phyloP scores from a whole-genome alignment of 2,329 filamentous ascomycete genomes.

The Tolypocladium endophyticum region DNA sequence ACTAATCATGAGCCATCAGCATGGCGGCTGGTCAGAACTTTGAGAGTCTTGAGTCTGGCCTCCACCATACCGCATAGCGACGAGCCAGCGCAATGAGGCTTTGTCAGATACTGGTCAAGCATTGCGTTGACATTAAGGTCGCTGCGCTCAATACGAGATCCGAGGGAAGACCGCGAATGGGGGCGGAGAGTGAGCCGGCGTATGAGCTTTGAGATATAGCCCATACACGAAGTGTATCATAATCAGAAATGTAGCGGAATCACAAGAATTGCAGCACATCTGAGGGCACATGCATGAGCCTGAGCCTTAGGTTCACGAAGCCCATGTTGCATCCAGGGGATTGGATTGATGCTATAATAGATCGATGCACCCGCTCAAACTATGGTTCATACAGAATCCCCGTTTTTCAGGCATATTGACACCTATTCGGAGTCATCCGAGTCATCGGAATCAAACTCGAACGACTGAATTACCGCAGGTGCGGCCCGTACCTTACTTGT shows the following conservation, averaged over 20 bases:
- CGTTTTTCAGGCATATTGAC: background rate
- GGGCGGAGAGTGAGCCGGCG: background rate
- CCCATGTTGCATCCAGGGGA: too few relatives aligned
- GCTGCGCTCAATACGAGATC: background rate
- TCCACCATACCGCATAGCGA: background rate
- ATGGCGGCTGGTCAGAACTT: background rate
- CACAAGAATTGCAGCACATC: too few relatives aligned
- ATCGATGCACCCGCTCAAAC: background rate
- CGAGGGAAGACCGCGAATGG: background rate
- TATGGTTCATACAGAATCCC: background rate
- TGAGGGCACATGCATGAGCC: too few relatives aligned
- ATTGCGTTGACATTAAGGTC: background rate
- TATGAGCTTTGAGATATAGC: too few relatives aligned
- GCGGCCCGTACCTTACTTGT: background rate
- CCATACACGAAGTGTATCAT: background rate
- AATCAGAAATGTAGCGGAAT: too few relatives aligned
- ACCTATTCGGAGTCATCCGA: background rate
- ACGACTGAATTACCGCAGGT: conserved; percentile 2
- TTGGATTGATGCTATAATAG: too few relatives aligned
- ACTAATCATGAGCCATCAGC: too few relatives aligned
- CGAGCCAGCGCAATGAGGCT: background rate
- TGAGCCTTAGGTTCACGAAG: too few relatives aligned
- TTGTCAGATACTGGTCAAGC: too few relatives aligned
- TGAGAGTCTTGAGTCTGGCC: background rate
- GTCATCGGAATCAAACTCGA: conserved; percentile 6